phyloP scores from a whole-genome alignment of 371 early-diverging fungal genomes.

The Smittium culicis region DNA sequence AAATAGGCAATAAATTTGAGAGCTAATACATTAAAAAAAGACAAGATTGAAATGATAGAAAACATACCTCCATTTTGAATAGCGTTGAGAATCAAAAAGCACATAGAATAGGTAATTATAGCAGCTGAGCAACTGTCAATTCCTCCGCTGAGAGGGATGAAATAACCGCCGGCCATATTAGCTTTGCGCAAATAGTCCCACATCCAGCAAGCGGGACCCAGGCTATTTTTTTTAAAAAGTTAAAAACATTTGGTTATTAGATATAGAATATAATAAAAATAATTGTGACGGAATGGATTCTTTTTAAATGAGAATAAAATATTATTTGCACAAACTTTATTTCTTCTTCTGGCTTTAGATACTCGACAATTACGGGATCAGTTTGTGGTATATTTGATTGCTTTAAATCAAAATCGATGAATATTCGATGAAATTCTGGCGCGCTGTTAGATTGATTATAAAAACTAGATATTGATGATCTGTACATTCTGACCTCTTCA shows the following conservation, averaged over 20 bases:
- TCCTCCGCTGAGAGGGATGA: constrained; percentile 92
- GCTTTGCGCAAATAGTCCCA: constrained; percentile 96
- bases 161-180: constrained; percentile 65
- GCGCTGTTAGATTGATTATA: constrained; percentile 54
- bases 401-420: neutral
- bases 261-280: neutral
- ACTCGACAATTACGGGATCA: neutral
- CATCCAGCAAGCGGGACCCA: constrained; percentile 95
- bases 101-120: constrained; percentile 87
- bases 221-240: neutral
- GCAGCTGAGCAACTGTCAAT: constrained; percentile 93
- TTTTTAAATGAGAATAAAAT: neutral
- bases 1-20: neutral
- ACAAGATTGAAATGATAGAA: neutral
- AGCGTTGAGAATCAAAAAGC: constrained; percentile 65
- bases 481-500: constrained; percentile 71
- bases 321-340: constrained; percentile 2
- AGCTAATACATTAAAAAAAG: neutral
- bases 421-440: constrained; percentile 38
- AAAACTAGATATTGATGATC: constrained; percentile 61
- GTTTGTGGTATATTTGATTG: neutral
- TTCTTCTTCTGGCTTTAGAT: constrained; percentile 9
- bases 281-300: neutral
- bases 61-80: constrained; percentile 44
- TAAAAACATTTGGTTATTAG: neutral